These are phyloP conservation scores for Thyridium curvatum DNA, from an alignment of 2,329 filamentous ascomycete species.

Conservation along the genomic window DNA sequence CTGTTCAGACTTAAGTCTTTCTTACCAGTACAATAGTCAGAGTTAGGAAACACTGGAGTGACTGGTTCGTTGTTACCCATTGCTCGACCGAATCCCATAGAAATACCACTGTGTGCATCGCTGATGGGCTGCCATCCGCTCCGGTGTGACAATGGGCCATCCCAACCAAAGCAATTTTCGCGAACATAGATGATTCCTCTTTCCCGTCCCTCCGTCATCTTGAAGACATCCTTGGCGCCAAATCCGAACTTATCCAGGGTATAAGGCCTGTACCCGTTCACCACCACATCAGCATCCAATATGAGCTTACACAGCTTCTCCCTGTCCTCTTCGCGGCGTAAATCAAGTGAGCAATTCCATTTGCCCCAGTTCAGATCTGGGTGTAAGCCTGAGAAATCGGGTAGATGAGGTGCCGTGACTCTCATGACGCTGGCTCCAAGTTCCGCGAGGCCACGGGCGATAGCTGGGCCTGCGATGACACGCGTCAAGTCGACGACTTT, in stretches of 20 bases:
- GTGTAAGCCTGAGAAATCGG: slow-evolving; percentile 32
- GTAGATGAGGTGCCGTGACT: slow-evolving; percentile 28
- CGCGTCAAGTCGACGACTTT: slow-evolving; percentile 40
- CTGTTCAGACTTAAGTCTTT: slow-evolving; percentile 20
- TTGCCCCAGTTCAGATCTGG: slow-evolving; percentile 44
- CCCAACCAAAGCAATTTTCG: slow-evolving; percentile 48
- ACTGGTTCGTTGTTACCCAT: slow-evolving; percentile 25
- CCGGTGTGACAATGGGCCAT: slow-evolving; percentile 37
- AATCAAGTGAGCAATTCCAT: slow-evolving; percentile 36
- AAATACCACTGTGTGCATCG: slow-evolving; percentile 39
- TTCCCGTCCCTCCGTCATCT: slow-evolving; percentile 28
- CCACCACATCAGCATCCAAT: slow-evolving; percentile 40
- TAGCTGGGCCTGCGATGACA: slow-evolving; percentile 40
- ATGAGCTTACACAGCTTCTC: slow-evolving; percentile 32
- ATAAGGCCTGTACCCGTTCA: slow-evolving; percentile 42
- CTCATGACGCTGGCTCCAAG: slow-evolving; percentile 40
- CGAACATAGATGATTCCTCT: slow-evolving; percentile 38
- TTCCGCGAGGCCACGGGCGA: slow-evolving; percentile 34
- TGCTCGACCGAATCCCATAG: slow-evolving; percentile 35
- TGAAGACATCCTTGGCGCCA: slow-evolving; percentile 28
- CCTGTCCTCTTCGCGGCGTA: slow-evolving; percentile 28
- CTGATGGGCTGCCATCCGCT: slow-evolving; percentile 49
- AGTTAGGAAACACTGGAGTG: slow-evolving; percentile 22
- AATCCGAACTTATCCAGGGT: slow-evolving; percentile 41
- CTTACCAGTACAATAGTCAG: slow-evolving; percentile 30